Evolutionary conservation across 1,284 basidiomycete genomes (phyloP), one percentile per base, ranked within the genome.

Genomic region (Ganoderma boninense): DNA sequence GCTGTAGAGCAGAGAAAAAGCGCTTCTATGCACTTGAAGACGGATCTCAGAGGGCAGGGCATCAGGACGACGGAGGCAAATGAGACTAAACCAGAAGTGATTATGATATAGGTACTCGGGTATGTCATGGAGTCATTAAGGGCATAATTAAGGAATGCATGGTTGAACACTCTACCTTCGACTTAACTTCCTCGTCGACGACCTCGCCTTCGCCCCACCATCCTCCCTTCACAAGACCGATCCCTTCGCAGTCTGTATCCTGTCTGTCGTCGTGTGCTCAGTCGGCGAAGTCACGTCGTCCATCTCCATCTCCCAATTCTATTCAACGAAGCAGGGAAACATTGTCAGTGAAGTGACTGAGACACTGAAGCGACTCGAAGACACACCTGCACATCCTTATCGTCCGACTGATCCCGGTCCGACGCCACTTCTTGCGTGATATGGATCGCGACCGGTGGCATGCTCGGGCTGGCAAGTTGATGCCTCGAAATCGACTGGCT

Each of bases 291-390:
- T 5, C 11, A 59, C 35, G 35, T 59, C 57, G 29, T 59, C 57
- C 57, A 59, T n/a, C 57, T 59, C 57, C 8, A 59, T 59, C 32
- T 59, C 57, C 57, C 57, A 59, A n/a, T 59, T 38, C 57, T 59
- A 59, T 40, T 16, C 35, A 7, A 5, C 8, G 8, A 8, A 32
- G 29, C n/a, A 49, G 0, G 23, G n/a, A n/a, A n/a, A n/a, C 57
- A 20, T 59, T 18, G 26, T 10, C 16, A n/a, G 10, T 10, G 10
- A 38, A 59, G 5, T n/a, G 35, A 49, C 29, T 32, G 29, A 32
- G 29, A 32, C n/a, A 20, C 7, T 23, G 10, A 8, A 49, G 20
- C 46, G n/a, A 18, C 18, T 7, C 20, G n/a, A 40, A 38, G 20
- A 59, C 57, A 38, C 29, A 59, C 57, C 57, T 59, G 57, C 18